Evolutionary conservation across 2,329 filamentous ascomycete species (phyloP).

Genomic region (Huntiella abstrusa): DNA sequence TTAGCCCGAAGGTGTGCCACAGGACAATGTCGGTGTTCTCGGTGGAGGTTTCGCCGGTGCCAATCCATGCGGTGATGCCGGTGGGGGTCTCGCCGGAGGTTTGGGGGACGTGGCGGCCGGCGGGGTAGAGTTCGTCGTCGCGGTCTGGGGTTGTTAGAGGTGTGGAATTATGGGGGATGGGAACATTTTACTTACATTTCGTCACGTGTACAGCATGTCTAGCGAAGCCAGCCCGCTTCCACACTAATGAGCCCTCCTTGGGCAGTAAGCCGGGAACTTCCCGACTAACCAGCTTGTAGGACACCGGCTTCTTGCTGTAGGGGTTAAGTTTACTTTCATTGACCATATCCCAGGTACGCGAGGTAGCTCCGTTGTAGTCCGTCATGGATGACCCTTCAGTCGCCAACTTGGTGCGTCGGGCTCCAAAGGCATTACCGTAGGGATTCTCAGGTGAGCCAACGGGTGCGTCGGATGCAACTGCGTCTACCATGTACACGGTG

Average conservation of each 20-base stretch:
- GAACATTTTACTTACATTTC: conserved; percentile 41
- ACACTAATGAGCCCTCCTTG: conserved; percentile 64
- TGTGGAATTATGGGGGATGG: not conserved
- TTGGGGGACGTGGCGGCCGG: conserved; percentile 73
- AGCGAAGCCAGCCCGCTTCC: conserved; percentile 79
- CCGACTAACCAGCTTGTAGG: conserved; percentile 77
- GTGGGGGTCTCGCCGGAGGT: conserved; percentile 60
- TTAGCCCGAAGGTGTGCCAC: conserved; percentile 87
- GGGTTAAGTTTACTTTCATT: conserved; percentile 74
- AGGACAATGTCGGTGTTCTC: conserved; percentile 74
- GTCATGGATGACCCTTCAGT: conserved; percentile 51
- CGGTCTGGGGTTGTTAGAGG: conserved; percentile 31
- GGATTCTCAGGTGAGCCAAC: conserved; percentile 62
- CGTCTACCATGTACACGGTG: conserved; percentile 69
- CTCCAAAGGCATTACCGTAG: conserved; percentile 82
- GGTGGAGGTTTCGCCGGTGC: conserved; percentile 46
- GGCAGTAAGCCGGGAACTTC: conserved; percentile 65
- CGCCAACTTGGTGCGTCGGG: conserved; percentile 60
- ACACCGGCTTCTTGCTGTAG: conserved; percentile 65
- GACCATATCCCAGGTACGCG: conserved; percentile 75
- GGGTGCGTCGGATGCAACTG: conserved; percentile 47
- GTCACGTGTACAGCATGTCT: conserved; percentile 78
- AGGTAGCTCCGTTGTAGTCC: conserved; percentile 65
- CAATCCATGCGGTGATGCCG: conserved; percentile 62
- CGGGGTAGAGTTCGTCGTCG: conserved; percentile 68